Conservation (phyloP, 1,284 basidiomycete genomes). For the Ceratobasidium sp. region DNA sequence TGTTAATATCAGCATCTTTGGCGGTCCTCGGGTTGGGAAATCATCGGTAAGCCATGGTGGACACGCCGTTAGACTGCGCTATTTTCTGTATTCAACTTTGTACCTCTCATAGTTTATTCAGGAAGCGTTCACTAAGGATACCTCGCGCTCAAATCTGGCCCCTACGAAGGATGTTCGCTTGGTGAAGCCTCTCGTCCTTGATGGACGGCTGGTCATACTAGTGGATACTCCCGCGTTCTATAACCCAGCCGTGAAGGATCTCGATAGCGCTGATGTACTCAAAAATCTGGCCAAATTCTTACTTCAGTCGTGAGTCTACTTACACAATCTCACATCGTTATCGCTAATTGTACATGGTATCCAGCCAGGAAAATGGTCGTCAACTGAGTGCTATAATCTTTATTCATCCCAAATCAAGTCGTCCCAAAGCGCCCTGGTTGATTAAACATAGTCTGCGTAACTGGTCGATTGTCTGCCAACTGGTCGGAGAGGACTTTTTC, state of each 20-base stretch:
- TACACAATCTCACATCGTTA: neutral
- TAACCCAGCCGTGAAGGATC: neutral
- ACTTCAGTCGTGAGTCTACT: neutral
- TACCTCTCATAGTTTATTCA: constrained; percentile 9
- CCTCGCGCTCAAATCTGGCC: neutral
- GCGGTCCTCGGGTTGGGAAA: constrained; percentile 21
- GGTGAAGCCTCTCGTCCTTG: neutral
- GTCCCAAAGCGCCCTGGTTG: constrained; percentile 1
- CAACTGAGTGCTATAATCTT: neutral
- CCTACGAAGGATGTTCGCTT: constrained; percentile 9
- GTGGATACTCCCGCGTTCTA: constrained; percentile 27
- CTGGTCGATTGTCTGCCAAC: neutral
- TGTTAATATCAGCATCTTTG: neutral
- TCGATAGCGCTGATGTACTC: constrained; percentile 15
- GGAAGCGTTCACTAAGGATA: neutral
- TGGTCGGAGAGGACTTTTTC: neutral
- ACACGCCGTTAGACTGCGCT: no score
- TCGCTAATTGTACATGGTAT: neutral
- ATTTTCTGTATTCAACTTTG: neutral
- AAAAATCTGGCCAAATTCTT: constrained; percentile 5
- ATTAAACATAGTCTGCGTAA: neutral
- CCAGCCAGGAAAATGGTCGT: neutral
- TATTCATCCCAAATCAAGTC: neutral
- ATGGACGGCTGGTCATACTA: constrained; percentile 9
- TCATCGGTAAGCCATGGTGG: constrained; percentile 2